Evolutionary conservation across 1,139 yeast species (phyloP).

Genomic region (Debaryomyces sp.): DNA sequence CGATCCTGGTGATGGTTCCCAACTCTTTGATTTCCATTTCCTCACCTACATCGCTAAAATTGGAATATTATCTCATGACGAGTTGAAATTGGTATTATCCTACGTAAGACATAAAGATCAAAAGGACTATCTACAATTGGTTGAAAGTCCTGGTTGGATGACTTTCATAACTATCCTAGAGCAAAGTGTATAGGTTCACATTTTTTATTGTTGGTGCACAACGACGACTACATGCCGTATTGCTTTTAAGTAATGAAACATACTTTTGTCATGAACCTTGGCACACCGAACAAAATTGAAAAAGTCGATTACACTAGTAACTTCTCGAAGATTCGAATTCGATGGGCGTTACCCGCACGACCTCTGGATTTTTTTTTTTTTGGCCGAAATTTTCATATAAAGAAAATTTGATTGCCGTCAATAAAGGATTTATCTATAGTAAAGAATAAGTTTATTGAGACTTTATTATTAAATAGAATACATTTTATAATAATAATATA

Average conservation of each 20-base stretch:
- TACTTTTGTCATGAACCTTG: neutral
- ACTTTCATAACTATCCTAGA: slow-evolving; percentile 64
- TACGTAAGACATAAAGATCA: slow-evolving; percentile 40
- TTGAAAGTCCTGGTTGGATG: slow-evolving; percentile 76
- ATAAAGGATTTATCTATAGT: neutral
- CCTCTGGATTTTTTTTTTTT: slow-evolving; percentile 1
- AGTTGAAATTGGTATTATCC: slow-evolving; percentile 48
- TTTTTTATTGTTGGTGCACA: neutral
- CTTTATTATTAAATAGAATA: slow-evolving; percentile 4
- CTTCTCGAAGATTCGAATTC: slow-evolving; percentile 10
- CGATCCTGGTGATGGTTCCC: slow-evolving; percentile 44
- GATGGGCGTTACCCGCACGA: slow-evolving; percentile 3
- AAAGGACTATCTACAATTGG: slow-evolving; percentile 54
- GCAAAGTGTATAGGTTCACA: slow-evolving; percentile 26
- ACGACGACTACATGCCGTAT: neutral
- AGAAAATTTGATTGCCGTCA: slow-evolving; percentile 6
- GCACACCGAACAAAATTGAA: neutral
- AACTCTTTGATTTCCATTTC: slow-evolving; percentile 72
- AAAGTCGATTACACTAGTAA: neutral
- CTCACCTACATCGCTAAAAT: slow-evolving; percentile 56
- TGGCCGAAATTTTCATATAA: slow-evolving; percentile 6
- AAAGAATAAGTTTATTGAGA: slow-evolving; percentile 3
- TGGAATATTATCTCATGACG: slow-evolving; percentile 56
- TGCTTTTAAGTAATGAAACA: neutral
- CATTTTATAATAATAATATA: slow-evolving; percentile 7